Percentiles rank a stretch among this genome's conserved stretches.
Conservation (phyloP, 2,329 filamentous ascomycete genomes). For the Xylariaceae sp. region DNA sequence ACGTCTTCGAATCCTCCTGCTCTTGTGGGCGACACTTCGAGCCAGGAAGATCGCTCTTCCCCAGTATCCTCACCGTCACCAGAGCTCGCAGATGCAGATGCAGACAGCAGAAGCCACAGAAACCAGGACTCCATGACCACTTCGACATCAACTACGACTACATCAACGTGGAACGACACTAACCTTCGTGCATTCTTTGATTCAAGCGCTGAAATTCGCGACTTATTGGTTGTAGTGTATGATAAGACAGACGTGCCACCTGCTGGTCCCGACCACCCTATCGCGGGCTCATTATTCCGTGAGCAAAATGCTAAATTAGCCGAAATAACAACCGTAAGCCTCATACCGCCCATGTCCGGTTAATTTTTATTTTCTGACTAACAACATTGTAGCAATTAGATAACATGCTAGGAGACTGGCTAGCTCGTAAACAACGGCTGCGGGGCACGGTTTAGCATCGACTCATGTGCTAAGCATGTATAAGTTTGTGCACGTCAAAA, state of each 20-base stretch:
- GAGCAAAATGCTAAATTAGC: conserved; percentile 86
- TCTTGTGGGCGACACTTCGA: conserved; percentile 73
- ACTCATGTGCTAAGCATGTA: background rate
- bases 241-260: conserved; percentile 86
- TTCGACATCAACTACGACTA: conserved; percentile 61
- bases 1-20: conserved; percentile 63
- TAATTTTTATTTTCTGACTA: background rate
- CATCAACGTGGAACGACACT: conserved; percentile 82
- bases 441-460: conserved; percentile 20
- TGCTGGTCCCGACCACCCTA: conserved; percentile 81
- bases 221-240: conserved; percentile 89
- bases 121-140: conserved; percentile 57
- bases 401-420: conserved; percentile 82
- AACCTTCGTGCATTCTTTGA: conserved; percentile 90
- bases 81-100: conserved; percentile 59
- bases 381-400: conserved; percentile 70
- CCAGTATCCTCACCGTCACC: conserved; percentile 68
- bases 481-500: background rate
- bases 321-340: conserved; percentile 77
- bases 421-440: conserved; percentile 68
- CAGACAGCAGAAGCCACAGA: conserved; percentile 50
- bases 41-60: conserved; percentile 69
- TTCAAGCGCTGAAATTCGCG: conserved; percentile 84
- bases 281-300: conserved; percentile 79
- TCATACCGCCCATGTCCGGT: conserved; percentile 28